Conservation (phyloP, 129 eudicot genomes). For the Centella asiatica region DNA sequence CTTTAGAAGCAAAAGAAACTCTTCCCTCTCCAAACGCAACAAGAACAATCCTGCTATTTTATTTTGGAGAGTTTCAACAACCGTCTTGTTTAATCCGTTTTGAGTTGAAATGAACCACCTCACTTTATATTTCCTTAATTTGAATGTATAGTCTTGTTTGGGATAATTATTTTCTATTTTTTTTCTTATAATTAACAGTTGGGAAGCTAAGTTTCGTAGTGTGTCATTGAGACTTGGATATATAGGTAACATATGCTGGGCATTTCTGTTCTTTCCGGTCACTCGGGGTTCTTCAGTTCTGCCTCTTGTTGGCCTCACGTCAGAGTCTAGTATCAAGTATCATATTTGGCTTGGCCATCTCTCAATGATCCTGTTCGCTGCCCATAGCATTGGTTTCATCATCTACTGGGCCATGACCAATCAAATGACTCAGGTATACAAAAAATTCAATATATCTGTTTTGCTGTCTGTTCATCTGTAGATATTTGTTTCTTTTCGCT, state of each 20-base stretch:
- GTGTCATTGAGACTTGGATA: constrained; percentile 61
- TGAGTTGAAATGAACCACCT: background rate
- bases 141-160: background rate
- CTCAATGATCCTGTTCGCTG: constrained; percentile 41
- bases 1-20: too few relatives aligned
- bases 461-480: too few relatives aligned
- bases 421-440: constrained; percentile 44
- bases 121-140: too few relatives aligned
- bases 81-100: too few relatives aligned
- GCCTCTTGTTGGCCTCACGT: constrained; percentile 68
- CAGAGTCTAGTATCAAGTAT: constrained; percentile 71
- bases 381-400: constrained; percentile 49
- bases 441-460: too few relatives aligned
- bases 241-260: constrained; percentile 56
- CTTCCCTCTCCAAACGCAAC: too few relatives aligned
- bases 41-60: too few relatives aligned
- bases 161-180: background rate
- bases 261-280: constrained; percentile 69
- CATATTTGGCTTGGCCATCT: constrained; percentile 86
- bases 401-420: constrained; percentile 50
- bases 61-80: too few relatives aligned
- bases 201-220: constrained; percentile 56
- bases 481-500: too few relatives aligned
- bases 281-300: constrained; percentile 68
- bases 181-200: constrained; percentile 24